Conservation (phyloP, 805 yeast genomes). For the Candida peoriensis region DNA sequence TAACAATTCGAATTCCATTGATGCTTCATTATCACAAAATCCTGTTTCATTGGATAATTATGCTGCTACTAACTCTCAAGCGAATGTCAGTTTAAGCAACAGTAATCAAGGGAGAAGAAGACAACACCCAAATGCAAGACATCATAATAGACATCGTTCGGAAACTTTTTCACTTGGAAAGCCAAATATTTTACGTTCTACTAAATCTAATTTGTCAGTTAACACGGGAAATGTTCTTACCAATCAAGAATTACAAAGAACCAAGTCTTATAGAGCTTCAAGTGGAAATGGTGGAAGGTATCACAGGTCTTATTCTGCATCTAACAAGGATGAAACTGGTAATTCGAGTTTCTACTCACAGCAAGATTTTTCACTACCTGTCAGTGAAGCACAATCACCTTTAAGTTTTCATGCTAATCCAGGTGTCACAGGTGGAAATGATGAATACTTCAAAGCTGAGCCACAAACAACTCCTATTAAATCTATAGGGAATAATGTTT, state of each 20-base stretch:
- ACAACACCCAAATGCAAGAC: not conserved
- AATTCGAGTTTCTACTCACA: constrained; percentile 1
- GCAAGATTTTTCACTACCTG: constrained; percentile 10
- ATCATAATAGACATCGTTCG: constrained; percentile 23
- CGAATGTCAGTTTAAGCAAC: too few relatives aligned
- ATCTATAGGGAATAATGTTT: too few relatives aligned
- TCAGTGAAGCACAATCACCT: constrained; percentile 18
- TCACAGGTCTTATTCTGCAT: constrained; percentile 22
- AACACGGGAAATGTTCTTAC: too few relatives aligned
- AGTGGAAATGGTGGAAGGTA: too few relatives aligned
- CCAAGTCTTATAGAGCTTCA: too few relatives aligned
- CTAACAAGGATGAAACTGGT: constrained; percentile 9
- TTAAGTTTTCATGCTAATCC: constrained; percentile 6
- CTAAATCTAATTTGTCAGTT: constrained; percentile 15
- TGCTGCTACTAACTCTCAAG: too few relatives aligned
- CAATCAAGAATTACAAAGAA: too few relatives aligned
- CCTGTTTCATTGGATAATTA: not conserved
- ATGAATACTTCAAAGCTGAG: constrained; percentile 10
- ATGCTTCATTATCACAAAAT: too few relatives aligned
- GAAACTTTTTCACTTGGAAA: constrained; percentile 18
- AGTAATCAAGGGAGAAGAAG: too few relatives aligned
- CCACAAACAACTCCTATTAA: constrained; percentile 2
- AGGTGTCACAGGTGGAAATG: too few relatives aligned
- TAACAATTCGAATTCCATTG: not conserved
- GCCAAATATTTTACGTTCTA: constrained; percentile 14